Evolutionary conservation across 257 asterid genomes (phyloP), one percentile per base, ranked within the genome.

Genomic region (Solanum stenotomum): DNA sequence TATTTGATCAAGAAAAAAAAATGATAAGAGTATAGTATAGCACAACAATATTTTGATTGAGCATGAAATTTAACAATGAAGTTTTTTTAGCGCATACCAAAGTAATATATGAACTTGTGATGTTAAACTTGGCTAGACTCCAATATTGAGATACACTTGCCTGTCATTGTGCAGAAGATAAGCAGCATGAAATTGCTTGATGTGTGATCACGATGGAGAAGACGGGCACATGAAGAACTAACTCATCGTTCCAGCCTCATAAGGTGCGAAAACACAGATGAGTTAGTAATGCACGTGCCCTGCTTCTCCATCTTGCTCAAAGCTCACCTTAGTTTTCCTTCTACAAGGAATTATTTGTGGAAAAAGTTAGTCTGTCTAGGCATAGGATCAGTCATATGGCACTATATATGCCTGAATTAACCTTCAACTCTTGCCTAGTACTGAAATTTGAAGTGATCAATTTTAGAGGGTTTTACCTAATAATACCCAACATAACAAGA

Each of bases 281-380:
- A 92, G 98, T 92, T 93, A 93, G 95, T 90, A 95, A 92, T 96
- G 98, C 99, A 96, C 99, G 98, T 96, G 99, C 98, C 99, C 99
- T 96, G 99, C 99, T 96, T 96, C 99, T 96, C 99, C 99, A 96
- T 95, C 99, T 75, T 90, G 96, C 90, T 95, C 95, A 81, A 49
- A 95, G 87, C 96, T 90, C 94, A 90, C 91, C 98, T 91, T 0
- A 27, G 0, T 67, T 71, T 29, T 78, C 37, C 6, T 78, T 6
- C 59, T n/a, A 23, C 61, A 49, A 1, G 59, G 22, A 49, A 49
- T 49, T 14, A 16, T 49, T 49, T 49, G 59, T 49, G 59, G 59
- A 49, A 14, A 5, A 10, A 42, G 14, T 0, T 42, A 0, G 46
- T 0, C 14, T 42, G 14, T 42, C 46, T 42, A 42, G 46, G 10